Evolutionary conservation across 1,284 basidiomycete genomes (phyloP).

Genomic region (Tilletia horrida): DNA sequence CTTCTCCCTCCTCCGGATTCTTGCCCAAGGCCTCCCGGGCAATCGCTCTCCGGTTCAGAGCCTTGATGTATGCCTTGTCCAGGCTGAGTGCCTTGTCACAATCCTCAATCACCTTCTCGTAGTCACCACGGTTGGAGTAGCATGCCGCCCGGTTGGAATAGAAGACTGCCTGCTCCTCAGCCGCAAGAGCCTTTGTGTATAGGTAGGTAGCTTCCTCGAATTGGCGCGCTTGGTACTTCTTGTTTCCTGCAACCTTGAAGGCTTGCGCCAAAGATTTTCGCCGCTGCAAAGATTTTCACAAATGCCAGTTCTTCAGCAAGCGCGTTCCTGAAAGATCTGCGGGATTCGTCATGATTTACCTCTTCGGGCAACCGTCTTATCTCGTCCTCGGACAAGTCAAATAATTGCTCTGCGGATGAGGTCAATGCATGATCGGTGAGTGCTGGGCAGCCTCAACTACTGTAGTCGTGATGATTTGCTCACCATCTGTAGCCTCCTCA

Average conservation of each 20-base stretch:
- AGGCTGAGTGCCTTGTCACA: slow-evolving; percentile 83
- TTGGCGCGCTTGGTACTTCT: slow-evolving; percentile 75
- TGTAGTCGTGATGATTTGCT: background rate
- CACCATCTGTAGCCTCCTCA: slow-evolving; percentile 45
- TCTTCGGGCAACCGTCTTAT: slow-evolving; percentile 42
- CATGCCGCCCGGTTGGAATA: slow-evolving; percentile 97
- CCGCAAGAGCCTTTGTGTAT: slow-evolving; percentile 78
- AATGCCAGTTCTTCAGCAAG: background rate
- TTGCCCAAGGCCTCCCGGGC: slow-evolving; percentile 77
- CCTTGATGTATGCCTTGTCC: slow-evolving; percentile 86
- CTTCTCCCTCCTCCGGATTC: slow-evolving; percentile 62
- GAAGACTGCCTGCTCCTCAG: slow-evolving; percentile 86
- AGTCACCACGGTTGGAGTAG: slow-evolving; percentile 82
- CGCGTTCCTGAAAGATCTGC: background rate
- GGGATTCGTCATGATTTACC: slow-evolving; percentile 22
- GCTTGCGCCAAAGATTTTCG: slow-evolving; percentile 71
- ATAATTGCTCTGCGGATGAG: slow-evolving; percentile 32
- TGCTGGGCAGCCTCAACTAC: too few species aligned
- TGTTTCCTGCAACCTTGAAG: slow-evolving; percentile 86
- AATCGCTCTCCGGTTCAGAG: slow-evolving; percentile 83
- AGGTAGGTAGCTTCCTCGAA: slow-evolving; percentile 74
- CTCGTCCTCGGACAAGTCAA: slow-evolving; percentile 40
- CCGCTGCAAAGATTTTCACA: slow-evolving; percentile 62
- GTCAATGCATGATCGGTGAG: background rate
- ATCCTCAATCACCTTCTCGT: slow-evolving; percentile 81